Conservation (phyloP, 176 grass and related monocot species). For the Chloris gayana region DNA sequence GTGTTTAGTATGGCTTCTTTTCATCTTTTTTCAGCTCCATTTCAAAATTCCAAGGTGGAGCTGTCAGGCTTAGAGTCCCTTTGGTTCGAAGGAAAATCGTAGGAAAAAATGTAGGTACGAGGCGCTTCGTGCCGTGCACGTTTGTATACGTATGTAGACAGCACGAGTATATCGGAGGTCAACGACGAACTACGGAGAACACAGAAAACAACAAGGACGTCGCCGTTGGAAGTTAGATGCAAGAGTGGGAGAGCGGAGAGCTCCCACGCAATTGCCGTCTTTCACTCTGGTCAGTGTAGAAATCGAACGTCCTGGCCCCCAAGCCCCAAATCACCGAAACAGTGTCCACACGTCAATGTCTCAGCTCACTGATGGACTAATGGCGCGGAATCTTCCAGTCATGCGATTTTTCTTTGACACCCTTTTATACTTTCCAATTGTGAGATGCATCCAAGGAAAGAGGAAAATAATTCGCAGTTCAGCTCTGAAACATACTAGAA, state of each 20-base stretch:
- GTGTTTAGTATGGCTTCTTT: too few relatives aligned
- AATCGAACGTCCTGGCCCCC: background rate
- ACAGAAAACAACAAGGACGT: background rate
- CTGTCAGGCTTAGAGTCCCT: too few relatives aligned
- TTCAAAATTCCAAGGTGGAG: too few relatives aligned
- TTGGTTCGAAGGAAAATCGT: too few relatives aligned
- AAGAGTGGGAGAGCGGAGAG: background rate
- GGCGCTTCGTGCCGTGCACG: too few relatives aligned
- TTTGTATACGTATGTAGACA: too few relatives aligned
- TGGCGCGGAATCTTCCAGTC: background rate
- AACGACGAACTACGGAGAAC: background rate
- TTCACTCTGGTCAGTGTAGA: background rate
- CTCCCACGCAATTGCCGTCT: constrained; percentile 15
- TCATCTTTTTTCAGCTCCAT: too few relatives aligned
- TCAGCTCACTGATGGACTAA: background rate
- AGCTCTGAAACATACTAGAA: too few relatives aligned
- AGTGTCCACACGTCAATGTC: background rate
- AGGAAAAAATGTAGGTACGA: too few relatives aligned
- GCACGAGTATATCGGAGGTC: background rate
- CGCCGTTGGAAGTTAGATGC: background rate
- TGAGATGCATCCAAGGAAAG: too few relatives aligned
- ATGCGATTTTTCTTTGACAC: background rate
- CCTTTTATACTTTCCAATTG: background rate
- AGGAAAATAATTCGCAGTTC: too few relatives aligned
- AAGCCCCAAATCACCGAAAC: background rate